Conservation (phyloP, 495 filamentous ascomycete species). For the Penicillium longicatenatum region DNA sequence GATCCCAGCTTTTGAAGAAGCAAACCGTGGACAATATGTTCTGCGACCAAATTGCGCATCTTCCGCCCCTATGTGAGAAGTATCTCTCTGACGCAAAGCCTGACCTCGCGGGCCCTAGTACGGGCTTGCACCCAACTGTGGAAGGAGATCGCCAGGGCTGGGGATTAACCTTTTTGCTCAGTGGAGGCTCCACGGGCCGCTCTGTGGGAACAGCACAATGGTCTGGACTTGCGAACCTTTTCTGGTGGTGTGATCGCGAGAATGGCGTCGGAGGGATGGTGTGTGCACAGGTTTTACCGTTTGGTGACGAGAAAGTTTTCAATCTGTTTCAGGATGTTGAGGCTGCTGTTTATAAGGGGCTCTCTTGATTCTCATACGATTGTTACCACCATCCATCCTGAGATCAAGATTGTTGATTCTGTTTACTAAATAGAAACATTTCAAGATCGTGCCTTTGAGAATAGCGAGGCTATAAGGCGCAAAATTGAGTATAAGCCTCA, state of each 20-base stretch:
- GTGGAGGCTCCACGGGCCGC: constrained; percentile 46
- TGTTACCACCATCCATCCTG: too few species aligned
- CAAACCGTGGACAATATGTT: constrained; percentile 61
- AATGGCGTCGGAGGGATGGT: constrained; percentile 61
- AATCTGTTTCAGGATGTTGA: constrained; percentile 7
- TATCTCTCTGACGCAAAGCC: constrained; percentile 50
- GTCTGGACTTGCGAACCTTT: constrained; percentile 63
- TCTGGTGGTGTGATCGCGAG: constrained; percentile 63
- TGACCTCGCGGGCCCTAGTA: constrained; percentile 45
- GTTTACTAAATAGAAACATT: too few species aligned
- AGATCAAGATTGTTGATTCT: too few species aligned
- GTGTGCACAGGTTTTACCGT: constrained; percentile 60
- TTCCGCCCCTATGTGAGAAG: constrained; percentile 52
- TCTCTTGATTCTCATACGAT: not conserved
- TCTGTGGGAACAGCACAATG: constrained; percentile 51
- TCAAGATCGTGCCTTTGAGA: too few species aligned
- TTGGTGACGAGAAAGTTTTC: constrained; percentile 29
- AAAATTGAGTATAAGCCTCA: too few species aligned
- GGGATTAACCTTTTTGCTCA: constrained; percentile 61
- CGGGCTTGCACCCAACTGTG: constrained; percentile 52
- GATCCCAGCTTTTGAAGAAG: constrained; percentile 44
- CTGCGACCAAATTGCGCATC: constrained; percentile 58
- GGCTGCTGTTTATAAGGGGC: not conserved
- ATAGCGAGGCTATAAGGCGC: too few species aligned
- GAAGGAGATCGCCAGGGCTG: constrained; percentile 56